Percentiles rank a stretch among this genome's conserved stretches.
phyloP scores from a whole-genome alignment of 2,329 filamentous ascomycete genomes.

The Penicillium sclerotigenum region DNA sequence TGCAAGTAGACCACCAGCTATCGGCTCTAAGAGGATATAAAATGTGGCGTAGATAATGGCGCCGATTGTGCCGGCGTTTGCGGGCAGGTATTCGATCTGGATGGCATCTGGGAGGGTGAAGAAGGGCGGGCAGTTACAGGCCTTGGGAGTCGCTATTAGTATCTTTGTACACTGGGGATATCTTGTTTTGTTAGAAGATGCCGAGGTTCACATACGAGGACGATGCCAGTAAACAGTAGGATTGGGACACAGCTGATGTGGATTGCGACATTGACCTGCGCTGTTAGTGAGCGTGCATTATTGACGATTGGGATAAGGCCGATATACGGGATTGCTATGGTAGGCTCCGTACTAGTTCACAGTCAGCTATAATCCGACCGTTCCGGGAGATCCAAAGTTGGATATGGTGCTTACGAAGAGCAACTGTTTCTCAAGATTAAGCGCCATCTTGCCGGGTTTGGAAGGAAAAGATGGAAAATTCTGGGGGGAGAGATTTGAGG shows the following conservation, averaged over 20 bases:
- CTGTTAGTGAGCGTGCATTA: conserved; percentile 17
- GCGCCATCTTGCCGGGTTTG: conserved; percentile 34
- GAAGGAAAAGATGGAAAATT: not conserved
- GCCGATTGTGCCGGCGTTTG: conserved; percentile 58
- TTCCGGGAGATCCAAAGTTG: conserved; percentile 9
- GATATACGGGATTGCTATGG: conserved; percentile 59
- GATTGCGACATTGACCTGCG: conserved; percentile 61
- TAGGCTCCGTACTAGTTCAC: conserved; percentile 61
- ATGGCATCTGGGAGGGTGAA: conserved; percentile 54
- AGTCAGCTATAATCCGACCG: conserved; percentile 18
- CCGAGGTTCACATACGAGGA: conserved; percentile 51
- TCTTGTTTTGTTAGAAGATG: not conserved
- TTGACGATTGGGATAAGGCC: conserved; percentile 10
- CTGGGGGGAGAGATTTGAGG: conserved; percentile 1
- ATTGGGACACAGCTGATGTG: conserved; percentile 63
- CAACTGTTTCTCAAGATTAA: conserved; percentile 65
- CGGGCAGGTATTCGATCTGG: conserved; percentile 55
- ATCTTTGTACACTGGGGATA: not conserved
- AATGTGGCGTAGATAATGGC: conserved; percentile 67
- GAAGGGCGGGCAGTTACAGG: conserved; percentile 54
- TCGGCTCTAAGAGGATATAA: conserved; percentile 90
- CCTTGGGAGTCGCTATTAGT: conserved; percentile 37
- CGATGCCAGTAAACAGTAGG: conserved; percentile 57
- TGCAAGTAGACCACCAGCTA: conserved; percentile 76
- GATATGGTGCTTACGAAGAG: conserved; percentile 54